phyloP scores from a whole-genome alignment of 2,329 filamentous ascomycete genomes.

The Arthrobotrys musiformis region DNA sequence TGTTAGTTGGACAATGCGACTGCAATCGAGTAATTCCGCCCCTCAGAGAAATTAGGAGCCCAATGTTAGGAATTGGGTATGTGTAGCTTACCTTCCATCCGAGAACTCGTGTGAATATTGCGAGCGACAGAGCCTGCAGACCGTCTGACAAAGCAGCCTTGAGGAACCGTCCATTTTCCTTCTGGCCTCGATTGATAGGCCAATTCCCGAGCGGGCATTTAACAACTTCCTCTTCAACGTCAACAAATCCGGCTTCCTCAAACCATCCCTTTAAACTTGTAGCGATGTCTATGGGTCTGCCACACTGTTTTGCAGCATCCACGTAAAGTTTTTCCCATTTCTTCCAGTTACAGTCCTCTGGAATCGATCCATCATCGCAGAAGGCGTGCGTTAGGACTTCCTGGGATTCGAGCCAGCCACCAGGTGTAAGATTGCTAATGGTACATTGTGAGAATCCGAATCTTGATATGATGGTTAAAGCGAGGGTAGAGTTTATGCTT shows the following conservation, averaged over 20 bases:
- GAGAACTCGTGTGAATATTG: conserved; percentile 41
- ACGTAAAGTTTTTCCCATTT: conserved; percentile 59
- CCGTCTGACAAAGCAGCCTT: conserved; percentile 62
- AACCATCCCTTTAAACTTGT: conserved; percentile 64
- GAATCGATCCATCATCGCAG: conserved; percentile 64
- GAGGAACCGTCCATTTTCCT: conserved; percentile 66
- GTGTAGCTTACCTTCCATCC: conserved; percentile 32
- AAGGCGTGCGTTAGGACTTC: conserved; percentile 64
- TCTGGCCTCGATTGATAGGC: conserved; percentile 67
- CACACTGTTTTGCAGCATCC: conserved; percentile 60
- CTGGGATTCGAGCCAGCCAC: conserved; percentile 65
- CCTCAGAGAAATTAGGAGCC: too few species aligned
- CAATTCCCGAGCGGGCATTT: conserved; percentile 68
- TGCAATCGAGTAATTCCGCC: too few species aligned
- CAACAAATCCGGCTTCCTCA: conserved; percentile 68
- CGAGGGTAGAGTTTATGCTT: background rate
- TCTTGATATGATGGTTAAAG: background rate
- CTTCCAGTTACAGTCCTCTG: conserved; percentile 54
- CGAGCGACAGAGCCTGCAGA: conserved; percentile 61
- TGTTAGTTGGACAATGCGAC: too few species aligned
- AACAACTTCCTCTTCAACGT: conserved; percentile 66
- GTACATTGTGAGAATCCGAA: background rate
- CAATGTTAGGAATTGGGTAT: too few species aligned
- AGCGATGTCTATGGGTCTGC: conserved; percentile 62
- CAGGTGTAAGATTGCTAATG: conserved; percentile 62